phyloP scores from a whole-genome alignment of 73 alveolate species.

The Blepharisma stoltei region DNA sequence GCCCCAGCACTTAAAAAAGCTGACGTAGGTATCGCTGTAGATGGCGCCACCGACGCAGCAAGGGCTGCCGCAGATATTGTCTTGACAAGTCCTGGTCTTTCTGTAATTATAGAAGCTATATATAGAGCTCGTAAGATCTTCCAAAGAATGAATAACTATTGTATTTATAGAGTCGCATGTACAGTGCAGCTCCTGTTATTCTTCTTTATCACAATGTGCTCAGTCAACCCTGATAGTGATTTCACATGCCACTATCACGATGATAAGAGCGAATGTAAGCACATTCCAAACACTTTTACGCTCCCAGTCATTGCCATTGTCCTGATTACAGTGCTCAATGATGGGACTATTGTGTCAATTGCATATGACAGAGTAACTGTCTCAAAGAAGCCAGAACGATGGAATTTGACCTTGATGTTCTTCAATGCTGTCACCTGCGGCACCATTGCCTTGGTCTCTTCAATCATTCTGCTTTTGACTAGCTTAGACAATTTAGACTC shows the following conservation, averaged over 20 bases:
- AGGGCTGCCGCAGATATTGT: slow-evolving; percentile 68
- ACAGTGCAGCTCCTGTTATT: slow-evolving; percentile 29
- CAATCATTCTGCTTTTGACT: slow-evolving; percentile 8
- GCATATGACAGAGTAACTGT: slow-evolving; percentile 30
- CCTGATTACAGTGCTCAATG: slow-evolving; percentile 31
- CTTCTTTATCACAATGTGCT: slow-evolving; percentile 31
- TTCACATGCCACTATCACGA: slow-evolving; percentile 5
- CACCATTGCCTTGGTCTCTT: slow-evolving; percentile 23
- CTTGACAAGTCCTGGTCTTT: slow-evolving; percentile 27
- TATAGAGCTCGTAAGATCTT: slow-evolving; percentile 22
- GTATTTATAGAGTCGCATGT: slow-evolving; percentile 33
- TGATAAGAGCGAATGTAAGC: background rate
- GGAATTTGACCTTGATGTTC: slow-evolving; percentile 9
- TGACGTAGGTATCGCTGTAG: slow-evolving; percentile 72
- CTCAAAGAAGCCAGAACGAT: slow-evolving; percentile 10
- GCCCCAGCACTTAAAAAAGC: slow-evolving; percentile 70
- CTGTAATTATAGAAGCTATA: slow-evolving; percentile 32
- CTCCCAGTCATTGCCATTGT: slow-evolving; percentile 31
- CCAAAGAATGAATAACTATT: slow-evolving; percentile 30
- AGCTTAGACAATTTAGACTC: background rate
- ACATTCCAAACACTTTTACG: background rate
- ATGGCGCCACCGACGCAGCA: slow-evolving; percentile 69
- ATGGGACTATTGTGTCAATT: slow-evolving; percentile 29
- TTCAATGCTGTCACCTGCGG: background rate
- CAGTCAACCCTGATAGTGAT: slow-evolving; percentile 27